Base-by-base conservation (phyloP, 2,329 filamentous ascomycete species). In the Arthrobotrys conoides region DNA sequence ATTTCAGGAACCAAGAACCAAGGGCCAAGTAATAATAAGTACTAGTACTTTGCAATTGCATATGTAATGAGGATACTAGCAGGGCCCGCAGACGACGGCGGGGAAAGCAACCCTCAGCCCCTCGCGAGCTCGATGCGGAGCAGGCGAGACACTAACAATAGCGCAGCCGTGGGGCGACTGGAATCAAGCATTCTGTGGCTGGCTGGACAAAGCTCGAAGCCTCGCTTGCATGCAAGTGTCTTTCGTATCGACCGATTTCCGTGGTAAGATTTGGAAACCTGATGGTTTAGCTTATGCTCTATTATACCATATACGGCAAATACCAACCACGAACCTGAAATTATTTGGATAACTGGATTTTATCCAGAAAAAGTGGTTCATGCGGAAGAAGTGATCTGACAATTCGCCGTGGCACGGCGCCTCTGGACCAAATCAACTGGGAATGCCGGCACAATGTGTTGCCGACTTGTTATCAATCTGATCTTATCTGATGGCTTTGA, bases 151-250 rank as follows among this genome's bases (percentile, higher is more conserved):
- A 51, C 66, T 72, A 72, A 72, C 69, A 66, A 66, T 72, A 72
- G 69, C 30, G 48, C 53, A 66, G 49, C 59, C 59, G 61, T 27
- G 68, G 57, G 69, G 69, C 69, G 66, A 65, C 36, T 33, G 24
- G 49, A 71, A 63, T 71, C 67, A 71, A 71, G 67, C 69, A 66
- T 53, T 46, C 36, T 22, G 67, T 71, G 67, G 67, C 67, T 61
- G 53, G 53, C 53, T 59, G 59, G 38, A 30, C 20, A 5, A 8
- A 5, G 9, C 38, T 4, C 38, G 38, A 12, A 16, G 38, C 38
- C 57, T 71, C 68, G 68, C 68, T 71, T 71, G 68, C 5, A 72
- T 72, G 69, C 69, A 72, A 27, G 27, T 20, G 27, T 38, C 30
- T 24, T 22, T 41, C 53, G 30, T 38, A 38, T 12, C 53, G 53